Conservation (phyloP, 2,329 filamentous ascomycete genomes). For the Diaporthe ampelina region DNA sequence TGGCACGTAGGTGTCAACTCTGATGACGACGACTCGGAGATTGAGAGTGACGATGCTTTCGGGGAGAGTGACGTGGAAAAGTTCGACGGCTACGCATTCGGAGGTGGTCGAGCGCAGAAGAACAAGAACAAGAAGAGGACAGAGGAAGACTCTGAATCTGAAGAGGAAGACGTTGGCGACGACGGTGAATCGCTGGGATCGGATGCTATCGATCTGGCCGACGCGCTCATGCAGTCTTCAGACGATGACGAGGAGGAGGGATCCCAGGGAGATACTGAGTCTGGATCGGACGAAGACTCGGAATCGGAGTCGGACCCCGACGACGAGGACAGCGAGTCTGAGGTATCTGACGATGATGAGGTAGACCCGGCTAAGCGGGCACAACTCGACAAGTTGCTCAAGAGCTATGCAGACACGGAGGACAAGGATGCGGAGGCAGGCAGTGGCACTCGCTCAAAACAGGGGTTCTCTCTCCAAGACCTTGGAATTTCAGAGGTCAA, state of each 20-base stretch:
- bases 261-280: slow-evolving; percentile 59
- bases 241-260: slow-evolving; percentile 65
- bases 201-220: slow-evolving; percentile 44
- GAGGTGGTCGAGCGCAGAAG: slow-evolving; percentile 60
- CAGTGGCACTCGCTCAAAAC: slow-evolving; percentile 65
- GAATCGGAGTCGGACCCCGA: slow-evolving; percentile 53
- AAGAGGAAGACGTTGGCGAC: slow-evolving; percentile 56
- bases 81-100: slow-evolving; percentile 79
- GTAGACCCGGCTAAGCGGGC: slow-evolving; percentile 70
- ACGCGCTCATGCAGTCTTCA: slow-evolving; percentile 51
- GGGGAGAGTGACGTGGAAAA: slow-evolving; percentile 89
- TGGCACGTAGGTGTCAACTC: slow-evolving; percentile 81
- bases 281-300: slow-evolving; percentile 59
- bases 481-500: slow-evolving; percentile 78
- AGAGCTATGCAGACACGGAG: slow-evolving; percentile 75
- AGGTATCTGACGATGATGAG: slow-evolving; percentile 62
- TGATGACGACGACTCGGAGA: slow-evolving; percentile 74
- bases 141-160: slow-evolving; percentile 50
- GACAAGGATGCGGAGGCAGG: slow-evolving; percentile 62
- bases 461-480: slow-evolving; percentile 82
- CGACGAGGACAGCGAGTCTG: slow-evolving; percentile 57
- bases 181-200: slow-evolving; percentile 58
- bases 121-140: slow-evolving; percentile 41
- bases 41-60: slow-evolving; percentile 84
- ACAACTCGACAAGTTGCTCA: slow-evolving; percentile 78